A percentile compares a stretch with the other conserved stretches of the same genome.
Conservation (phyloP, 148 eudicot genomes). For the Mesembryanthemum crystallinum region DNA sequence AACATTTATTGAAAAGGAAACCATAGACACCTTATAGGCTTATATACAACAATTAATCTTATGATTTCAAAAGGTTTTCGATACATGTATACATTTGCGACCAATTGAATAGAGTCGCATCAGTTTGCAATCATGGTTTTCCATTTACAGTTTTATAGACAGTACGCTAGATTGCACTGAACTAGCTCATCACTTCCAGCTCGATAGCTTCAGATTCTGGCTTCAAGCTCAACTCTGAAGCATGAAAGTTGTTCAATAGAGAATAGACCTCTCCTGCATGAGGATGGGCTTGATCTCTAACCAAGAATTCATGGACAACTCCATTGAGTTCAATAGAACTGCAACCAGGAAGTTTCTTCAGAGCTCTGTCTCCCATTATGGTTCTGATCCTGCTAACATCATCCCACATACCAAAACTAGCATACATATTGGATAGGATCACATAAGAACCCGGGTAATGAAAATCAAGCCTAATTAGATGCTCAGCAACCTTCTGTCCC, state of each 20-base stretch:
- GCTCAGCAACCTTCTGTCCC: constrained; percentile 49
- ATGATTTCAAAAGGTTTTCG: neutral
- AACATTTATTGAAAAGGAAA: too few species aligned
- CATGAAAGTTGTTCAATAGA: constrained; percentile 27
- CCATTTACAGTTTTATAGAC: neutral
- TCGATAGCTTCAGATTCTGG: constrained; percentile 17
- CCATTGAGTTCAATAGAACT: constrained; percentile 69
- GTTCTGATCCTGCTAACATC: constrained; percentile 50
- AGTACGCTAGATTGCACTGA: neutral
- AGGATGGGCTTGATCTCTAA: constrained; percentile 45
- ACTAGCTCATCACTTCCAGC: constrained; percentile 14
- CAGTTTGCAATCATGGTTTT: neutral
- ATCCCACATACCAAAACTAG: constrained; percentile 65
- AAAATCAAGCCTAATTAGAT: constrained; percentile 39
- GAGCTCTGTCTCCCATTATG: constrained; percentile 45
- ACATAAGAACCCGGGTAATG: constrained; percentile 46
- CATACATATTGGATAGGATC: constrained; percentile 67
- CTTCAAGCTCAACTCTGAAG: constrained; percentile 29
- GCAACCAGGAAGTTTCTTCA: constrained; percentile 64
- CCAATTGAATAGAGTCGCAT: neutral
- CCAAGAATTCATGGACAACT: constrained; percentile 54
- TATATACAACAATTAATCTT: too few species aligned
- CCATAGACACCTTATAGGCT: too few species aligned
- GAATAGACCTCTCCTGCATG: constrained; percentile 45
- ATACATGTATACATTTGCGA: constrained; percentile 2